phyloP scores from a whole-genome alignment of 140 eudicot species.

The Ambrosia hybrid region DNA sequence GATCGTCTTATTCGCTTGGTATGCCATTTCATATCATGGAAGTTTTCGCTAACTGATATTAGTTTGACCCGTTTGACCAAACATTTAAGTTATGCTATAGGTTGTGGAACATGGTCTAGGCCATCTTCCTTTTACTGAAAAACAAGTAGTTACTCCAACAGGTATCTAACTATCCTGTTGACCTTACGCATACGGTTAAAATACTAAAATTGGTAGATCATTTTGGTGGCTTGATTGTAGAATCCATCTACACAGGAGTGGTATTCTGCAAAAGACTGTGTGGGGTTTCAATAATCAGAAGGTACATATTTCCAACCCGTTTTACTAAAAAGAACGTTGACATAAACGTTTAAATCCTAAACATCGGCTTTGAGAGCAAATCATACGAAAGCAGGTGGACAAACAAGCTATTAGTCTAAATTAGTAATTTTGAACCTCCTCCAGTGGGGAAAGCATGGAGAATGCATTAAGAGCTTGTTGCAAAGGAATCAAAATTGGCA shows the following conservation, averaged over 20 bases:
- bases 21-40: slow-evolving; percentile 17
- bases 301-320: slow-evolving; percentile 33
- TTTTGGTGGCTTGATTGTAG: slow-evolving; percentile 41
- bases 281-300: slow-evolving; percentile 85
- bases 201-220: neutral
- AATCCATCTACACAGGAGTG: slow-evolving; percentile 81
- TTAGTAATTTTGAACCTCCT: too few relatives aligned
- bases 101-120: slow-evolving; percentile 97
- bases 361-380: neutral
- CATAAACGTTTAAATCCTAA: neutral
- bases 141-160: slow-evolving; percentile 82
- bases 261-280: slow-evolving; percentile 85
- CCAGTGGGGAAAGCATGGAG: slow-evolving; percentile 99
- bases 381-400: too few relatives aligned
- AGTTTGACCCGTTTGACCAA: slow-evolving; percentile 11
- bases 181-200: neutral
- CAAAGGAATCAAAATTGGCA: slow-evolving; percentile 90
- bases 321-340: neutral
- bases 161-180: slow-evolving; percentile 33
- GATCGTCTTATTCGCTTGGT: slow-evolving; percentile 97
- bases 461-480: slow-evolving; percentile 95
- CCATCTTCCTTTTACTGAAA: slow-evolving; percentile 92
- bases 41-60: neutral
- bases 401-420: too few relatives aligned
- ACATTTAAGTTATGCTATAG: slow-evolving; percentile 36